Base-by-base conservation (phyloP, 2,329 filamentous ascomycete species). In the Penicillium verrucosum region DNA sequence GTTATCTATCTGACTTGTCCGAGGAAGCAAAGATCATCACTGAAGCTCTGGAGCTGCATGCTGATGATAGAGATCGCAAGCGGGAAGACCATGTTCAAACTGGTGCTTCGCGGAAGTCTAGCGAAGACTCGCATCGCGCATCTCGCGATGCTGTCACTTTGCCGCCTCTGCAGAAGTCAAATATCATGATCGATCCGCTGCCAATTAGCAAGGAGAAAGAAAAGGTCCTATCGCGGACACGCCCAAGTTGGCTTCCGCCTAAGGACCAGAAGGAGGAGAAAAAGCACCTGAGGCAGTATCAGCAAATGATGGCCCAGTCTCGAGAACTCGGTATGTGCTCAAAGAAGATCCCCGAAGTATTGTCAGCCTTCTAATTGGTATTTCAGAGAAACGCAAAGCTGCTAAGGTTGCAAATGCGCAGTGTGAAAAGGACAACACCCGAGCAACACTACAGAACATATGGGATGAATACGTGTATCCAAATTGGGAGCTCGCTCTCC, bases 241-340 rank as follows among this genome's bases (percentile, higher is more conserved):
- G 75, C 77, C 92, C 81, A 36, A 87, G 81, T 46, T 89, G 81
- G 86, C 78, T 85, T 51, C 86, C 85, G 21, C 85, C 85, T 9
- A 86, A 83, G 75, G 87, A 94, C 63, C 92, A 91, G 2, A 89
- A 89, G 52, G 94, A 99, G 73, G 94, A 99, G 77, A 89, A 85
- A 71, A 88, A 87, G 64, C 94, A 99, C 73, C 72, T 99, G 63
- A 92, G 85, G 68, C 81, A 87, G 65, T 87, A 85, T 68, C 82
- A 86, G 73, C 79, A 77, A 65, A 87, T 87, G 83, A 84, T 87
- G 82, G 80, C 81, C n/a, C 75, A 80, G 43, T 81, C 84, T 29
- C 77, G 82, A 40, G 84, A 86, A 74, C 78, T 80, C 55, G 80
- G 81, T 81, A 71, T 64, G 78, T 68, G 45, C 25, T 21, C 27